Percentiles rank a stretch among this genome's conserved stretches.
phyloP scores from a whole-genome alignment of 140 eudicot genomes.

The Anethum foeniculum region DNA sequence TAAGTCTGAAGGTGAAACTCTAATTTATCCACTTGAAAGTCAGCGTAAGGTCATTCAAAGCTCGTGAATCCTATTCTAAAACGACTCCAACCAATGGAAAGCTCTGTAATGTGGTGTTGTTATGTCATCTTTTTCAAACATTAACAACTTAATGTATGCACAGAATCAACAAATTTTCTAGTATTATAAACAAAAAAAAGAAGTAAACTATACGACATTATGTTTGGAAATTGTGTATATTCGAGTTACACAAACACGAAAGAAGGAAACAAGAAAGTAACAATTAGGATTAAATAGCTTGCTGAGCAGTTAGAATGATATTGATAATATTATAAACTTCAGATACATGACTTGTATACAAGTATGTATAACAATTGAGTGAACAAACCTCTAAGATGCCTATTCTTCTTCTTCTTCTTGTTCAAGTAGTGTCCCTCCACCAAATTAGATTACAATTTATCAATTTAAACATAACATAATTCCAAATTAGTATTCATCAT shows the following conservation, averaged over 20 bases:
- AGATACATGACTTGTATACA: no score
- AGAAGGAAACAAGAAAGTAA: neutral
- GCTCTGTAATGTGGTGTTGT: neutral
- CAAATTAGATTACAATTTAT: no score
- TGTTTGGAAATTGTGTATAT: neutral
- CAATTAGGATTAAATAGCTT: no score
- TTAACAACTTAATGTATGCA: neutral
- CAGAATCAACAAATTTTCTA: neutral
- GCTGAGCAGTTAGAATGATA: neutral
- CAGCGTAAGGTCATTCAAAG: neutral
- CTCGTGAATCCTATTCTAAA: neutral
- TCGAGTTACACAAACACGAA: neutral
- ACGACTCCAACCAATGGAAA: neutral
- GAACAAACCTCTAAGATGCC: no score
- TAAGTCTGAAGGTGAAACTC: no score
- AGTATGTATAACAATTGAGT: neutral
- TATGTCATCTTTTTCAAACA: neutral
- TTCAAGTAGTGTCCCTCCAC: no score
- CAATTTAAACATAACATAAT: no score
- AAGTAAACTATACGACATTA: no score
- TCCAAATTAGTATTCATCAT: no score
- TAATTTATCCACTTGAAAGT: neutral
- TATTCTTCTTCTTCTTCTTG: no score
- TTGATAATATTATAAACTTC: no score
- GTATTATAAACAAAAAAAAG: no score